phyloP scores from a whole-genome alignment of 371 early-diverging fungal species.

The Zopfochytrium polystomum region DNA sequence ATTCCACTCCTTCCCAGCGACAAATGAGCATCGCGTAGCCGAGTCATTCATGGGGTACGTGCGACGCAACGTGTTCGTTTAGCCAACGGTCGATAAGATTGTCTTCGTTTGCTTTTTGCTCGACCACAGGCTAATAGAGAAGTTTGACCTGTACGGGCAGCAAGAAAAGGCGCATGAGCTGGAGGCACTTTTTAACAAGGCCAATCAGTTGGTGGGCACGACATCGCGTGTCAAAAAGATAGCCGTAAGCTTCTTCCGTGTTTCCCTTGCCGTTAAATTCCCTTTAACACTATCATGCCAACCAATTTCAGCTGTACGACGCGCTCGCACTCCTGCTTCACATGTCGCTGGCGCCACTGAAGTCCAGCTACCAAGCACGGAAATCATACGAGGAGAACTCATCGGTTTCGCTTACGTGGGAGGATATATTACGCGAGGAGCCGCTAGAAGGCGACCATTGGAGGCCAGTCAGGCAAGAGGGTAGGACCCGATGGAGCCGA shows the following conservation, averaged over 20 bases:
- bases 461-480: constrained; percentile 4
- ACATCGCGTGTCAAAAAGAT: background rate
- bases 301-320: constrained; percentile 9
- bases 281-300: no score
- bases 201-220: background rate
- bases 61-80: background rate
- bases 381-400: background rate
- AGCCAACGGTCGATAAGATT: background rate
- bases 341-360: no score
- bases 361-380: background rate
- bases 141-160: constrained; percentile 16
- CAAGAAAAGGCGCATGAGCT: constrained; percentile 4
- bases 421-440: constrained; percentile 5
- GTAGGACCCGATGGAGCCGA: no score
- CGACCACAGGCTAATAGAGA: constrained; percentile 3
- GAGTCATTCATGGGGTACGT: constrained; percentile 7
- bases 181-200: background rate
- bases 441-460: constrained; percentile 21
- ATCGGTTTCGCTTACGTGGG: background rate
- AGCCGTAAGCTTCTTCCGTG: constrained; percentile 8
- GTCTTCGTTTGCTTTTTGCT: background rate
- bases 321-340: constrained; percentile 6
- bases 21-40: constrained; percentile 1
- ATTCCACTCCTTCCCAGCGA: constrained; percentile 6
- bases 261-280: background rate